A percentile compares a stretch with the other conserved stretches of the same genome.
phyloP scores from a whole-genome alignment of 2,329 filamentous ascomycete species.

The Aureobasidium sp. region DNA sequence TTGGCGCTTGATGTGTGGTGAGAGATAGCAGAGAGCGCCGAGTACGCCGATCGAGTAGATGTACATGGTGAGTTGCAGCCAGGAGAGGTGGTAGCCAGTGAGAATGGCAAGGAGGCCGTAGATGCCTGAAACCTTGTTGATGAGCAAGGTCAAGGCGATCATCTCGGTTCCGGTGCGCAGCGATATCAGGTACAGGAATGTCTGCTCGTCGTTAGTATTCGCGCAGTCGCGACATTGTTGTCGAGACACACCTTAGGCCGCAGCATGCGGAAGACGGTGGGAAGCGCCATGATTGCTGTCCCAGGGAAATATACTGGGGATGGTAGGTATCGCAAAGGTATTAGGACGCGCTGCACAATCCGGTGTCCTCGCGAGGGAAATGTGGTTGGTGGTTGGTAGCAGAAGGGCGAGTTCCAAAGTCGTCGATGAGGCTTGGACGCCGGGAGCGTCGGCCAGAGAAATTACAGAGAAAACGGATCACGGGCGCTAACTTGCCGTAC shows the following conservation, averaged over 20 bases:
- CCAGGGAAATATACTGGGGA: background rate
- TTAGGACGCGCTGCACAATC: background rate
- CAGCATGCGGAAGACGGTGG: conserved; percentile 16
- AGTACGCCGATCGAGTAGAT: conserved; percentile 73
- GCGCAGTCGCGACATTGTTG: background rate
- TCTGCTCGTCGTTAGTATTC: background rate
- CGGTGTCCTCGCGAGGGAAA: background rate
- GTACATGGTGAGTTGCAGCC: conserved; percentile 83
- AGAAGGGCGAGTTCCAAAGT: background rate
- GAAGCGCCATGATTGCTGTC: conserved; percentile 12
- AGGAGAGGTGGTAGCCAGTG: conserved; percentile 75
- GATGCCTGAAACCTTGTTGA: conserved; percentile 88
- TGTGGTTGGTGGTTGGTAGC: background rate
- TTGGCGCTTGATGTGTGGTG: conserved; percentile 71
- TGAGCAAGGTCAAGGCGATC: conserved; percentile 70
- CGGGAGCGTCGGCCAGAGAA: conserved; percentile 1
- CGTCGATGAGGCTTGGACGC: background rate
- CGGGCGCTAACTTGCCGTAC: background rate
- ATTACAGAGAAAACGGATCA: conserved; percentile 2
- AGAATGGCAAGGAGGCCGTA: conserved; percentile 85
- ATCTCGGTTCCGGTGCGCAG: conserved; percentile 80
- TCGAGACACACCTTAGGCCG: conserved; percentile 9
- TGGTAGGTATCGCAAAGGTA: background rate
- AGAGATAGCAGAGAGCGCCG: conserved; percentile 57
- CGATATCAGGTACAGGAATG: conserved; percentile 74